Evolutionary conservation across 768 basidiomycete genomes (phyloP).

Genomic region (Coprinellus aureogranulatus): DNA sequence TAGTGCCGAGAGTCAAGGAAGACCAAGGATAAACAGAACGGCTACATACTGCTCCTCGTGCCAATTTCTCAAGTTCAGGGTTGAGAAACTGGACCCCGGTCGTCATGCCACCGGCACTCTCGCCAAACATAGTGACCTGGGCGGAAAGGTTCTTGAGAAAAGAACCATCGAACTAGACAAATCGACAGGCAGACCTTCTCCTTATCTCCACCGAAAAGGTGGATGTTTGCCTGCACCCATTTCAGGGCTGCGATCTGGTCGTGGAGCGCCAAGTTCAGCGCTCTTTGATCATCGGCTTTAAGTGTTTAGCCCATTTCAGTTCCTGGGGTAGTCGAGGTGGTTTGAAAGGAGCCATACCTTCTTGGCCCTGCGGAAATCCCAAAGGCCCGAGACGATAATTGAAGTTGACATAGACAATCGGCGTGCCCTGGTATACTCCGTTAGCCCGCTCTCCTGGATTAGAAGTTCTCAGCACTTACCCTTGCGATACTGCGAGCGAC

Average conservation of each 20-base stretch:
- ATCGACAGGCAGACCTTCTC: slow-evolving; percentile 17
- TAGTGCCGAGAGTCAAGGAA: slow-evolving; percentile 4
- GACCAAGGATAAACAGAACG: not conserved
- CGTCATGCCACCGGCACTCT: slow-evolving; percentile 53
- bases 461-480: slow-evolving; percentile 18
- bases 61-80: slow-evolving; percentile 29
- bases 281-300: slow-evolving; percentile 35
- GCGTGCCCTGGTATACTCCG: slow-evolving; percentile 38
- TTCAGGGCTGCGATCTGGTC: slow-evolving; percentile 45
- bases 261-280: slow-evolving; percentile 45
- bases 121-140: slow-evolving; percentile 53
- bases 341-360: slow-evolving; percentile 19
- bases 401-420: slow-evolving; percentile 41
- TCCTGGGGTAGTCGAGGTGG: no score
- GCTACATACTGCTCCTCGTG: slow-evolving; percentile 28
- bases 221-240: slow-evolving; percentile 63
- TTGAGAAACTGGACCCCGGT: slow-evolving; percentile 40
- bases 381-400: slow-evolving; percentile 46
- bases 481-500: slow-evolving; percentile 35
- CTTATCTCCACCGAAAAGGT: slow-evolving; percentile 56
- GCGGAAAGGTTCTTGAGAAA: not conserved
- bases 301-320: no score
- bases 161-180: not conserved
- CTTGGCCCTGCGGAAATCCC: slow-evolving; percentile 42
- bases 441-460: no score